Evolutionary conservation across 768 basidiomycete genomes (phyloP).

Genomic region (Mrakia frigida): DNA sequence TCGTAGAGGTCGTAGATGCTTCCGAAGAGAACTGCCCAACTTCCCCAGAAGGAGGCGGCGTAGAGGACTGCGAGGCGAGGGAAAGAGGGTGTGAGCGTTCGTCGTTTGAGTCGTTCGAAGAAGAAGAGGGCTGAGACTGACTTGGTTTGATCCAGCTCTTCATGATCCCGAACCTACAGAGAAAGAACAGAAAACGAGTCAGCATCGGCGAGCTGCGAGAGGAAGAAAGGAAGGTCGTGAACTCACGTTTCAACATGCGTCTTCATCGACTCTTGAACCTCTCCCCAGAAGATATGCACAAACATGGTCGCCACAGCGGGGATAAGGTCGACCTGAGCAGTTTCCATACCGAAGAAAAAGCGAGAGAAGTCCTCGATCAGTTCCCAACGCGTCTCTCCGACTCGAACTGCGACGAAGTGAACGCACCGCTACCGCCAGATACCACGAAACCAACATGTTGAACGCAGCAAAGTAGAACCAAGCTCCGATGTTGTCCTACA

Average conservation of each 20-base stretch:
- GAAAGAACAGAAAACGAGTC: background rate
- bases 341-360: background rate
- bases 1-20: slow-evolving; percentile 60
- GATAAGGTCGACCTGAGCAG: slow-evolving; percentile 32
- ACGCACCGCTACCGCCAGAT: slow-evolving; percentile 56
- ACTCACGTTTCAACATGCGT: slow-evolving; percentile 57
- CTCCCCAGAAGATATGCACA: slow-evolving; percentile 57
- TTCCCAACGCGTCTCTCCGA: background rate
- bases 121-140: background rate
- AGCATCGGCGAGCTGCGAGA: background rate
- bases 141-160: slow-evolving; percentile 52
- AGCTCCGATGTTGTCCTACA: slow-evolving; percentile 42
- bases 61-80: slow-evolving; percentile 53
- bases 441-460: slow-evolving; percentile 74
- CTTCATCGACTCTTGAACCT: slow-evolving; percentile 65
- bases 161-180: slow-evolving; percentile 51
- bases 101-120: background rate
- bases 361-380: background rate
- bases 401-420: background rate
- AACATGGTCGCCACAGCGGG: slow-evolving; percentile 11
- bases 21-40: slow-evolving; percentile 67
- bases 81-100: background rate
- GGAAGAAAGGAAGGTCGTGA: background rate
- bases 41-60: slow-evolving; percentile 63
- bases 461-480: slow-evolving; percentile 80